Percentiles rank a stretch among this genome's conserved stretches.
These are phyloP conservation scores for Carex arenaria DNA, from an alignment of 202 grass and related monocot species.

Conservation along the genomic window DNA sequence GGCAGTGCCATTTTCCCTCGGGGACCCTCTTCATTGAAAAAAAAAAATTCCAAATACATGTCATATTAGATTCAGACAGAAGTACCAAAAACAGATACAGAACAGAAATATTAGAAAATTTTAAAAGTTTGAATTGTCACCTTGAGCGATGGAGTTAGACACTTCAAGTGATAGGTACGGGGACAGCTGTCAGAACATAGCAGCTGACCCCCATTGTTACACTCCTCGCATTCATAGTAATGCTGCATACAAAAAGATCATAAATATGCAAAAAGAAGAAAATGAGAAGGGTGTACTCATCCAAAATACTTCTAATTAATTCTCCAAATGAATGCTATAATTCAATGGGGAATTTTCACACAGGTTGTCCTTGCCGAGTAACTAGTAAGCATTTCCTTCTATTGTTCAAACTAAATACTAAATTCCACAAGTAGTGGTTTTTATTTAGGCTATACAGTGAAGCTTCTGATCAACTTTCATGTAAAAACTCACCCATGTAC, in stretches of 20 bases:
- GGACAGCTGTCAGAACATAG: conserved; percentile 97
- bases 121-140: conserved; percentile 26
- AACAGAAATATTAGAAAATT: conserved; percentile 1
- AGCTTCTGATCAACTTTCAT: background rate
- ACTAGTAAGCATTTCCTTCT: background rate
- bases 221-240: conserved; percentile 89
- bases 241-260: conserved; percentile 59
- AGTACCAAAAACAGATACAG: background rate
- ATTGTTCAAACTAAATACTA: background rate
- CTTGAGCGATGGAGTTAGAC: conserved; percentile 86
- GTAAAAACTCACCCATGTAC: background rate
- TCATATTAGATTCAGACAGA: background rate
- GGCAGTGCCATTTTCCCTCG: conserved; percentile 85
- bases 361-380: background rate
- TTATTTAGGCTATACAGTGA: background rate
- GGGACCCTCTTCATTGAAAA: conserved; percentile 57
- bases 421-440: background rate
- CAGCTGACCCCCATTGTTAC: conserved; percentile 90
- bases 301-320: background rate
- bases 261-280: background rate
- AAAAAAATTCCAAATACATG: conserved; percentile 8
- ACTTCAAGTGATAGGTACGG: conserved; percentile 85
- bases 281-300: background rate
- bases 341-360: background rate
- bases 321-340: background rate